Base-by-base conservation (phyloP, 2,329 filamentous ascomycete genomes). In the Cercospora berteroae region DNA sequence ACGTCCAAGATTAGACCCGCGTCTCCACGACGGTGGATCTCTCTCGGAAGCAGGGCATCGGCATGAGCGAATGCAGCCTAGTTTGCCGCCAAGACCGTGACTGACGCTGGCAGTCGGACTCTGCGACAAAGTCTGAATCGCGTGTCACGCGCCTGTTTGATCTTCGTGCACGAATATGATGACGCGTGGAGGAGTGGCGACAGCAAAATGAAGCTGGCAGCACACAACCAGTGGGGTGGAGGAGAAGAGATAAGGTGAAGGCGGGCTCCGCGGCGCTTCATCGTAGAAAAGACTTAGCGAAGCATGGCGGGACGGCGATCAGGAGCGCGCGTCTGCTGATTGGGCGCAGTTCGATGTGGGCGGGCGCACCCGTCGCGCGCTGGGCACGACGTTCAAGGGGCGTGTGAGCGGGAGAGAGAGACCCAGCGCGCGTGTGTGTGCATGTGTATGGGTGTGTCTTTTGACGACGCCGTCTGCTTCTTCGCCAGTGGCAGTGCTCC, bases 71-170 rank as follows among this genome's bases (percentile, higher is more conserved):
- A 33, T n/a, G 25, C 29, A 29, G 52, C 25, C 52, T 57, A 29
- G 52, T 13, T 29, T 9, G 44, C 27, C 13, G 52, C 52, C 52
- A 57, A 57, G 52, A n/a, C 16, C n/a, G 52, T 18, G 23, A 36
- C 25, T 65, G 64, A 63, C 67, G 31, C 64, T 63, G 65, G 63
- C 65, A 10, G 67, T 50, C 18, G 69, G 13, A 67, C 44, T 50
- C 62, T 68, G 27, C 68, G 64, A 60, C 63, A 64, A 13, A 60
- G 55, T n/a, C 63, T 67, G n/a, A 56, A 68, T 36, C 66, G 64
- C 31, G 65, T 23, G n/a, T 67, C 67, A 31, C 64, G 60, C 31
- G 31, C 50, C 20, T 57, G 48, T 63, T 63, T 57, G 29, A 57
- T 60, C 58, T 20, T 13, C 29, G 29, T 7, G 13, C 13, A 18